phyloP scores from a whole-genome alignment of 2,329 filamentous ascomycete genomes.

The Eurotiales sp. region DNA sequence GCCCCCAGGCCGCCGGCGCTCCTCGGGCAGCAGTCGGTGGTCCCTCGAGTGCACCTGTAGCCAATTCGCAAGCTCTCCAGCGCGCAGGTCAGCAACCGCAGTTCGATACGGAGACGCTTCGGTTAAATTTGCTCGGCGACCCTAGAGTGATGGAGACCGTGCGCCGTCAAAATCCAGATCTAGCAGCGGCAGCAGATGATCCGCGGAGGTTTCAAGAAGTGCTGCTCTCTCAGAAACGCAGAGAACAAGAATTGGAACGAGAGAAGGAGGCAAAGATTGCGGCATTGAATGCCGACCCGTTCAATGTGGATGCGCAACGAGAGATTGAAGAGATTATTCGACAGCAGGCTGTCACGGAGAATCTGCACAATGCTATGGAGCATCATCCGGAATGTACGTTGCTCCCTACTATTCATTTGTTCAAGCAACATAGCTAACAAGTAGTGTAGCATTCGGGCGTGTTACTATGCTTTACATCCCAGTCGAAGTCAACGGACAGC shows the following conservation, averaged over 20 bases:
- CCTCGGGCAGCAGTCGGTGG: constrained; percentile 22
- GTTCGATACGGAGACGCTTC: constrained; percentile 72
- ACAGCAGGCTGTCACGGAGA: constrained; percentile 90
- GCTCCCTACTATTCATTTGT: neutral
- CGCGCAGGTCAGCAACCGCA: constrained; percentile 26
- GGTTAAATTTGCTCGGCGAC: constrained; percentile 77
- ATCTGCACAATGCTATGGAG: constrained; percentile 93
- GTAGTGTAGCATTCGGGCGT: constrained; percentile 75
- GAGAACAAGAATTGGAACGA: constrained; percentile 67
- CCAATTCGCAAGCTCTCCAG: constrained; percentile 4
- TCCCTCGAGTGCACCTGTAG: constrained; percentile 12
- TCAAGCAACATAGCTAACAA: neutral
- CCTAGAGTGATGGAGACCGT: constrained; percentile 69
- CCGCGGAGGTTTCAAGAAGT: constrained; percentile 71
- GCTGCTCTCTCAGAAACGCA: constrained; percentile 63
- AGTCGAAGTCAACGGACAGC: constrained; percentile 88
- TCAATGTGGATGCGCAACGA: constrained; percentile 84
- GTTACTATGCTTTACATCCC: constrained; percentile 97
- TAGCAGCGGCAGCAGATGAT: constrained; percentile 73
- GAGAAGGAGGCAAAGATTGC: constrained; percentile 80
- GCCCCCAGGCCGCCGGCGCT: neutral
- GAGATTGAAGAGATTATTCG: constrained; percentile 97
- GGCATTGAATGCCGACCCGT: constrained; percentile 86
- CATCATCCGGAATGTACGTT: constrained; percentile 86
- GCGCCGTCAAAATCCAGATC: constrained; percentile 67